These are phyloP conservation scores for Trichosporon sp. DNA, from an alignment of 1,284 basidiomycete genomes.

Conservation along the genomic window DNA sequence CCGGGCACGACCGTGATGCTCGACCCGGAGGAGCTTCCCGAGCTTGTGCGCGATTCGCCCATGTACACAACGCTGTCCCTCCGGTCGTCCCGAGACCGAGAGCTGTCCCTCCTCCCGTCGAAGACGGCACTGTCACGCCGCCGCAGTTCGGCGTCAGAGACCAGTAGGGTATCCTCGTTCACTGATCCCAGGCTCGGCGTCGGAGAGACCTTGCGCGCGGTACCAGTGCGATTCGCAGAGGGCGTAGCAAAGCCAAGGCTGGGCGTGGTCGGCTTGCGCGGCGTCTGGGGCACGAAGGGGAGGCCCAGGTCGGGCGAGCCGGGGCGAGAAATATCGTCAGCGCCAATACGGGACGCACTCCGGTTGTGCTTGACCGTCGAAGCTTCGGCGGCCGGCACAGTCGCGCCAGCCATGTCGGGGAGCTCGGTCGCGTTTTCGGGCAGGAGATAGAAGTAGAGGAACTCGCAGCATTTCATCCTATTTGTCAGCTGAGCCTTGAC, in stretches of 20 bases:
- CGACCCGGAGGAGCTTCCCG: slow-evolving; percentile 29
- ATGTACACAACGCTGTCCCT: neutral
- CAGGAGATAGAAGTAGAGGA: slow-evolving; percentile 85
- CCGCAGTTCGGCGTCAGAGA: neutral
- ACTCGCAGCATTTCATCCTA: slow-evolving; percentile 91
- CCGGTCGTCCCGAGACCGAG: neutral
- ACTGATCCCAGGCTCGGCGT: slow-evolving; percentile 11
- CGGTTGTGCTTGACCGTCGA: slow-evolving; percentile 16
- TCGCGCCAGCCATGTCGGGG: slow-evolving; percentile 16
- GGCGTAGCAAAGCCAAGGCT: slow-evolving; percentile 51
- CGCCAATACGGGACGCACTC: slow-evolving; percentile 18
- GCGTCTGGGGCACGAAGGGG: slow-evolving; percentile 51
- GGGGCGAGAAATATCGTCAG: slow-evolving; percentile 21
- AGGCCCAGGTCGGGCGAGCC: slow-evolving; percentile 35
- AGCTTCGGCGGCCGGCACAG: slow-evolving; percentile 4
- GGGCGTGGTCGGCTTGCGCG: slow-evolving; percentile 45
- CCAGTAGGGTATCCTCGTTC: neutral
- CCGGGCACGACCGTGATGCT: slow-evolving; percentile 28
- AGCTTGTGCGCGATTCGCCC: neutral
- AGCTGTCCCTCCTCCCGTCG: neutral
- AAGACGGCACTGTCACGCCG: neutral
- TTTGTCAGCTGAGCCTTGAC: slow-evolving; percentile 15
- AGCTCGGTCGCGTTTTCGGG: slow-evolving; percentile 63
- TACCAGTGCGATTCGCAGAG: neutral
- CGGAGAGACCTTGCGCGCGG: slow-evolving; percentile 2